Conservation (phyloP, 306 rosid genomes). For the Quercus alba region DNA sequence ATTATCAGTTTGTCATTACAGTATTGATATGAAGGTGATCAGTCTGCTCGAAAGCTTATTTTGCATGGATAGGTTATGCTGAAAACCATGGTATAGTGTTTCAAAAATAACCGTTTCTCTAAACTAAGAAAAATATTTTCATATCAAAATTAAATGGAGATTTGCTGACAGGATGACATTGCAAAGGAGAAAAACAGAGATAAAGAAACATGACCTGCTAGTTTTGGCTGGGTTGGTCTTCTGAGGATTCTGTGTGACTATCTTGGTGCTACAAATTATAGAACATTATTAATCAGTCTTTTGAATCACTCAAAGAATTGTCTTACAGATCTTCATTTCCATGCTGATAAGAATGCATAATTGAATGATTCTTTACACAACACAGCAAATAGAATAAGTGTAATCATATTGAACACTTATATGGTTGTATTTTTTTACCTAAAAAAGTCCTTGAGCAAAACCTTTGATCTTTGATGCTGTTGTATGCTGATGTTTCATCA, state of each 20-base stretch:
- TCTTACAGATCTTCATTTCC: neutral
- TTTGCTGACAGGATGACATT: neutral
- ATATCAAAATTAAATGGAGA: neutral
- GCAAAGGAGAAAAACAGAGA: neutral
- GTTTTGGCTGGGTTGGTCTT: neutral
- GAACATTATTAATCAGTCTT: neutral
- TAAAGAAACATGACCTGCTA: conserved; percentile 5
- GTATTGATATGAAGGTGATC: neutral
- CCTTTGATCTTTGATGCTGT: conserved; percentile 16
- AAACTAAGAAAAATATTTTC: neutral
- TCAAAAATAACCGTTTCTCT: neutral
- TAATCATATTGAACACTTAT: neutral
- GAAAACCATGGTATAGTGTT: neutral
- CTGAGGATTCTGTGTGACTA: neutral
- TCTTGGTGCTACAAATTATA: neutral
- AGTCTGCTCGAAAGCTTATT: neutral
- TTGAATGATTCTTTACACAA: neutral
- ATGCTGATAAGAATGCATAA: conserved; percentile 1
- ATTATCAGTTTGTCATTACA: neutral
- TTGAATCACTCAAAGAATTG: neutral
- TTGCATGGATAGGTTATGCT: conserved; percentile 5
- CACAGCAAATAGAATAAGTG: neutral
- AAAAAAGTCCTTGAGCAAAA: conserved; percentile 20
- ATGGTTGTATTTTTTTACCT: neutral
- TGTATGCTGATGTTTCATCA: neutral